Conservation (phyloP, 108 stramenopile species). For the Skeletonema costatum region DNA sequence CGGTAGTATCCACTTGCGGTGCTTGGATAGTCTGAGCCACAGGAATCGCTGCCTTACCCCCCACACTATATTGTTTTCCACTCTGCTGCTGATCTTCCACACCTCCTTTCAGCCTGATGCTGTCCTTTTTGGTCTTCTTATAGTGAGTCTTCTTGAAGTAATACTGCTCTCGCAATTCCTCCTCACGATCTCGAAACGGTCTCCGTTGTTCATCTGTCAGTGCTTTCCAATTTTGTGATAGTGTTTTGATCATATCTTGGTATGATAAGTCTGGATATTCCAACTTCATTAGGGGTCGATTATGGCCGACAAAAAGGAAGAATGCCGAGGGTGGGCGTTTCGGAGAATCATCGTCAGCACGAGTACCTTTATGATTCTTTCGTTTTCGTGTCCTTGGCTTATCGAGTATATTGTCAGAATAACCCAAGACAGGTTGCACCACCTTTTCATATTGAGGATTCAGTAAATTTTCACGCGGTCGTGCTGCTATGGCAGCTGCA, state of each 20-base stretch:
- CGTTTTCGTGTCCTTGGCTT: neutral
- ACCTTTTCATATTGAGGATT: neutral
- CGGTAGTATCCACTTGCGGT: neutral
- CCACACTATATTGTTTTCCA: neutral
- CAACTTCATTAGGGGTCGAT: conserved; percentile 34
- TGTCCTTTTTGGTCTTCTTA: neutral
- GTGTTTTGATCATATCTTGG: conserved; percentile 54
- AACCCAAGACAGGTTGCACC: neutral
- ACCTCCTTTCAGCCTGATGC: neutral
- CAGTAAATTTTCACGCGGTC: neutral
- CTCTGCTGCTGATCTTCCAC: neutral
- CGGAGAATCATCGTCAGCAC: conserved; percentile 51
- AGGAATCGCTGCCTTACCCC: neutral
- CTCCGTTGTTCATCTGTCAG: conserved; percentile 48
- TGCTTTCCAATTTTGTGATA: conserved; percentile 49
- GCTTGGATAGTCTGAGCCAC: neutral
- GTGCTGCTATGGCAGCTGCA: neutral
- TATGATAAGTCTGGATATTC: conserved; percentile 50
- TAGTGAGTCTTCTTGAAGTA: conserved; percentile 23
- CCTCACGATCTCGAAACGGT: conserved; percentile 42
- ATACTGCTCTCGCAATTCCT: conserved; percentile 24
- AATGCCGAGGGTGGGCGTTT: conserved; percentile 65
- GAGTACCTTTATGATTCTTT: neutral
- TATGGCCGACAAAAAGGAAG: conserved; percentile 42
- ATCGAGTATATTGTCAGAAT: neutral